Percentiles rank a stretch among this genome's conserved stretches.
phyloP scores from a whole-genome alignment of 2,329 filamentous ascomycete species.

The Aureobasidium melanogenum region DNA sequence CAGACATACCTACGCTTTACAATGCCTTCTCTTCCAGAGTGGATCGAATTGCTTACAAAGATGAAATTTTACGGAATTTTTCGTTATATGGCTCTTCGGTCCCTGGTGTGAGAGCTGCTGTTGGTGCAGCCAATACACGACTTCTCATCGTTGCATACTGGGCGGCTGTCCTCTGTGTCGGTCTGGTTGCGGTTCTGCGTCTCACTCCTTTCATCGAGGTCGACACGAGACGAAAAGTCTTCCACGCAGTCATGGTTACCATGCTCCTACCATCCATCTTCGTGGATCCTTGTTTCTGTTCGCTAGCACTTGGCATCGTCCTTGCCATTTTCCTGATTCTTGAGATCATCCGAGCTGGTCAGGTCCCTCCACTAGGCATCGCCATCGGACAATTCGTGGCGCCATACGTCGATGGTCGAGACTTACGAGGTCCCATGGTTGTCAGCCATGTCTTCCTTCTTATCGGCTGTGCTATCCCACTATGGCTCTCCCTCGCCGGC shows the following conservation, averaged over 20 bases:
- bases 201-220: slow-evolving; percentile 82
- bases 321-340: slow-evolving; percentile 80
- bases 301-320: slow-evolving; percentile 69
- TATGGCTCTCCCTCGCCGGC: slow-evolving; percentile 79
- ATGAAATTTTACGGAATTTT: slow-evolving; percentile 7
- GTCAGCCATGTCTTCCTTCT: slow-evolving; percentile 93
- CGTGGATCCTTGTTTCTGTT: slow-evolving; percentile 75
- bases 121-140: slow-evolving; percentile 76
- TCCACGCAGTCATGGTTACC: slow-evolving; percentile 95
- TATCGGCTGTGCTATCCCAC: slow-evolving; percentile 86
- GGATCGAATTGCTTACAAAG: slow-evolving; percentile 12
- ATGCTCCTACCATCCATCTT: slow-evolving; percentile 87
- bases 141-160: slow-evolving; percentile 70
- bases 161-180: slow-evolving; percentile 56
- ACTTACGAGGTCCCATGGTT: slow-evolving; percentile 87
- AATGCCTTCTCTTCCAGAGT: slow-evolving; percentile 20
- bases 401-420: slow-evolving; percentile 88
- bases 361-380: slow-evolving; percentile 80
- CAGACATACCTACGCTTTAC: slow-evolving; percentile 54
- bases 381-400: slow-evolving; percentile 80
- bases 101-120: slow-evolving; percentile 50
- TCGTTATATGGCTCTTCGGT: slow-evolving; percentile 25
- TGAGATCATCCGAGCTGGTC: slow-evolving; percentile 80
- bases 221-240: slow-evolving; percentile 91
- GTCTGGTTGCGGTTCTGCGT: slow-evolving; percentile 64